Base-by-base conservation (phyloP, 805 yeast genomes). In the Sungouiella thailandica region DNA sequence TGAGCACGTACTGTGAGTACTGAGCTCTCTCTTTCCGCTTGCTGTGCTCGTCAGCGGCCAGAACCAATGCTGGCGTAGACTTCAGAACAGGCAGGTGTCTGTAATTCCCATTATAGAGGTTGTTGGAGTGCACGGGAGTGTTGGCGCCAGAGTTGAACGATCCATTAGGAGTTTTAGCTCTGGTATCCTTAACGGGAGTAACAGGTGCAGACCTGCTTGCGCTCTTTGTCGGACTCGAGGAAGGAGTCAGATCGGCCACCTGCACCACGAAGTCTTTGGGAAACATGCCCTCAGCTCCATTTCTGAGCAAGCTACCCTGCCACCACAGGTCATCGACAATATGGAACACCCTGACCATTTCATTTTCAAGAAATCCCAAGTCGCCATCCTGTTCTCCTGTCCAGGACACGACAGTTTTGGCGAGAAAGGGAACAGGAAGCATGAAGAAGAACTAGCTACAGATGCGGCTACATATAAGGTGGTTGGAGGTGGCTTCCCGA, bases 291-390 rank as follows among this genome's bases (percentile, higher is more conserved):
- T 78, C 76, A 46, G 85, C 76, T 41, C 79, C 84, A 59, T 86
- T 88, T 52, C 97, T 70, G 44, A 78, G 63, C 36, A 90, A 70
- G 40, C 72, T 68, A 2, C 98, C 98, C 49, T 78, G 84, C 83
- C 90, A 88, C 94, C 95, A 87, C 49, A 80, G 80, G 13, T 95
- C 96, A 52, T 93, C 95, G 4, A 90, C 85, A 8, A 77, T 63
- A 39, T 78, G 70, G 33, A 79, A 73, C 4, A 93, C 95, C 42
- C 87, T 95, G 47, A 93, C 85, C 32, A 85, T 65, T 53, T 93
- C 97, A 32, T 94, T 95, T 60, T 93, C 97, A 14, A 89, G 72
- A 55, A 93, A 93, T 1, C 97, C 97, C 27, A 93, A 68, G 53
- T 93, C 97, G 29, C 84, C 83, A 35, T 80, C 84, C 49, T 83